Base-by-base conservation (phyloP, 352 stramenopile species). In the Globisporangium orthogonon region DNA sequence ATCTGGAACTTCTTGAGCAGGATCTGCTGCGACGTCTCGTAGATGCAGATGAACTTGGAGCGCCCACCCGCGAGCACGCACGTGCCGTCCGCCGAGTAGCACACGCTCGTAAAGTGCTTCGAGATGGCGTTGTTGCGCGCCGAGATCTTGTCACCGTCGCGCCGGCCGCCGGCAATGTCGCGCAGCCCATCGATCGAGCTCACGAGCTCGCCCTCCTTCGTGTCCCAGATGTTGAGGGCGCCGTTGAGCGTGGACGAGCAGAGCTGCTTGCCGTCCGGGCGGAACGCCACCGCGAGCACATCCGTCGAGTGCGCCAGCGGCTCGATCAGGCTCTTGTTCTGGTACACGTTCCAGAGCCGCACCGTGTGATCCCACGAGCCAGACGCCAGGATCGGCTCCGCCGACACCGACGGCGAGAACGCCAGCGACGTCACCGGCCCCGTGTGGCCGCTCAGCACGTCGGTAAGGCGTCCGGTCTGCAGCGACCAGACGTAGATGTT, bases 1-100 rank as follows among this genome's bases (percentile, higher is more conserved):
- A 99, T 85, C 79, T 99, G 96, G 70, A 99, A 99, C 70, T 99
- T 99, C 64, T 99, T 98, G 49, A 99, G 74, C 54, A 99, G 73
- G 31, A 99, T 95, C 54, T 89, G 86, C 64, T 86, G 79, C 28
- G 83, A 95, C 41, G 97, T 89, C 67, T 98, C 92, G 81, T 99
- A 99, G 62, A 99, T 99, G 67, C 98, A 99, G 54, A 99, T 93
- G 68, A 98, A 99, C 72, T 99, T 99, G 52, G 90, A 98, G 53
- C 96, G 95, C 13, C 97, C 97, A 56, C 97, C 97, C 5, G 96
- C 97, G 13, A 99, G 78, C 29, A 99, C 80, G 65, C 95, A 98
- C 13, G 86, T 86, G 55, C 98, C 98, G 66, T 99, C 98, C 39
- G 96, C 96, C 50, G 94, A 99, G 77, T 99, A 99, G 63, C 91